These are phyloP conservation scores for Lactarius psammicola DNA, from an alignment of 768 basidiomycete species.

Conservation along the genomic window DNA sequence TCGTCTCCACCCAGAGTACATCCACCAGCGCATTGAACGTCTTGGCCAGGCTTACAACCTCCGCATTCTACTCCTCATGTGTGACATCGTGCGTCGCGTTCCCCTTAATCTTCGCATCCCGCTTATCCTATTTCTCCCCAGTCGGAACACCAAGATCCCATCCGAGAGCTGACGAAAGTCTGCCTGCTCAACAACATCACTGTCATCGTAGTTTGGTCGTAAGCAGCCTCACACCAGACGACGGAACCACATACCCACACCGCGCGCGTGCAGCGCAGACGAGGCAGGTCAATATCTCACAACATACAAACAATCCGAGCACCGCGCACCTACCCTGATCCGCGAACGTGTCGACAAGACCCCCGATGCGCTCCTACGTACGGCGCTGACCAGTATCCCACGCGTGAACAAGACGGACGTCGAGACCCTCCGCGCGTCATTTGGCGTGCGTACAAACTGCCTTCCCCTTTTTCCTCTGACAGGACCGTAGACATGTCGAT, in stretches of 20 bases:
- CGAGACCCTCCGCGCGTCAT: conserved; percentile 84
- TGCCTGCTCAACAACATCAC: conserved; percentile 93
- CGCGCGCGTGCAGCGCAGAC: conserved; percentile 54
- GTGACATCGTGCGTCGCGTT: conserved; percentile 72
- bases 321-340: conserved; percentile 89
- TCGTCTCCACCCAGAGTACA: conserved; percentile 95
- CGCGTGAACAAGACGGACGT: conserved; percentile 98
- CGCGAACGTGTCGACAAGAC: conserved; percentile 95
- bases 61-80: conserved; percentile 82
- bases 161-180: conserved; percentile 69
- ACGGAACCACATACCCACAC: neutral
- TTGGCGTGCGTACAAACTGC: conserved; percentile 61
- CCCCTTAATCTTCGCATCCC: neutral
- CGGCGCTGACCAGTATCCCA: conserved; percentile 74
- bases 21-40: conserved; percentile 85
- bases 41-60: conserved; percentile 80
- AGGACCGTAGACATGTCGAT: too few species aligned
- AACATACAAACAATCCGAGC: conserved; percentile 91
- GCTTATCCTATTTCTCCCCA: conserved; percentile 34
- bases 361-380: conserved; percentile 76
- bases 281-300: conserved; percentile 88
- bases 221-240: conserved; percentile 32
- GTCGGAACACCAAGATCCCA: conserved; percentile 89
- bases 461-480: conserved; percentile 6
- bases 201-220: conserved; percentile 91